phyloP scores from a whole-genome alignment of 2,329 filamentous ascomycete genomes.

The Fusarium sp. region DNA sequence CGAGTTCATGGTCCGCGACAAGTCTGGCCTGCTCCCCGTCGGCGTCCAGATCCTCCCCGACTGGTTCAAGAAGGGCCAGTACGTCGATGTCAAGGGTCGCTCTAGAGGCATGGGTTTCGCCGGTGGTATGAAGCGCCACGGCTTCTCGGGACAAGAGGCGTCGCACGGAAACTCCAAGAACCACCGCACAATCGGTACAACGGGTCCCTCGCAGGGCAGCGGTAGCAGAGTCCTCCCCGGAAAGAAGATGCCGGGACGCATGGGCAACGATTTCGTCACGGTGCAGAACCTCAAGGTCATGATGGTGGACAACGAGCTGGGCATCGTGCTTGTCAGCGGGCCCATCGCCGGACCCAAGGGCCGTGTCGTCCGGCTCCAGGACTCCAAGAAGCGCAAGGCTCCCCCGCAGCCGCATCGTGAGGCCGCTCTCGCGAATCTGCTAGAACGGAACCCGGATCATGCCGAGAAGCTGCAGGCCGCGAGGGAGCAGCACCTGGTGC shows the following conservation, averaged over 20 bases:
- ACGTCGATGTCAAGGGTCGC: conserved; percentile 81
- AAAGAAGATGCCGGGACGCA: conserved; percentile 97
- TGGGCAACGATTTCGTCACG: conserved; percentile 89
- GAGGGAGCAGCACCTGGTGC: conserved; percentile 59
- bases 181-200: conserved; percentile 89
- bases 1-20: conserved; percentile 84
- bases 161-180: conserved; percentile 96
- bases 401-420: conserved; percentile 59
- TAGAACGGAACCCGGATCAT: conserved; percentile 58
- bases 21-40: conserved; percentile 75
- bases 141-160: conserved; percentile 85
- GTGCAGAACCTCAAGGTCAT: conserved; percentile 91
- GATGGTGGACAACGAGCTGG: conserved; percentile 84
- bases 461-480: conserved; percentile 58
- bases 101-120: conserved; percentile 91
- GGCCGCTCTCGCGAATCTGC: conserved; percentile 53
- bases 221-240: conserved; percentile 92
- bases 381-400: conserved; percentile 83
- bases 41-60: conserved; percentile 80
- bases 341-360: conserved; percentile 88
- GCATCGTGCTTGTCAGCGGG: conserved; percentile 87
- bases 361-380: conserved; percentile 82
- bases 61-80: conserved; percentile 92
- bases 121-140: conserved; percentile 97
- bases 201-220: conserved; percentile 87